phyloP scores from a whole-genome alignment of 768 basidiomycete genomes.

The Leccinum uliginosum region DNA sequence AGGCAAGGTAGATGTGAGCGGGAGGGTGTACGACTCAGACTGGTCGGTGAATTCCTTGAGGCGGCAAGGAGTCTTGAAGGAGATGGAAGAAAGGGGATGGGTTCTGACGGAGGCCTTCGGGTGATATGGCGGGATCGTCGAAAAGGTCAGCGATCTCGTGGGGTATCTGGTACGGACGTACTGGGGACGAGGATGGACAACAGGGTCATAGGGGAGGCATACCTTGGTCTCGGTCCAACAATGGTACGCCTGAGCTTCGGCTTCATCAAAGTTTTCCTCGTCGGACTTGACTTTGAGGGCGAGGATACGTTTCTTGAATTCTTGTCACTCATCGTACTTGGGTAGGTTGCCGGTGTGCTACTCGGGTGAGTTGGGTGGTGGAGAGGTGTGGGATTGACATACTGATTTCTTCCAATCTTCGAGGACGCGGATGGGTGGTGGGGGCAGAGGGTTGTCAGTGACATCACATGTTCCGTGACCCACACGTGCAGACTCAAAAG shows the following conservation, averaged over 20 bases:
- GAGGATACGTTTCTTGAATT: slow-evolving; percentile 68
- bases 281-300: slow-evolving; percentile 69
- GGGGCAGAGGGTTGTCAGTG: too few relatives aligned
- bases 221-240: slow-evolving; percentile 61
- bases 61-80: too few relatives aligned
- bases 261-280: slow-evolving; percentile 98
- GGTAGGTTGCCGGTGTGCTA: slow-evolving; percentile 68
- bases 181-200: not conserved
- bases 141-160: slow-evolving; percentile 64
- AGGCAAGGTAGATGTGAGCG: slow-evolving; percentile 81
- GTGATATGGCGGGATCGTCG: slow-evolving; percentile 48
- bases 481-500: too few relatives aligned
- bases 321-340: slow-evolving; percentile 60
- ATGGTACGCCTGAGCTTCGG: slow-evolving; percentile 81
- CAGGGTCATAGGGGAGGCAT: not conserved
- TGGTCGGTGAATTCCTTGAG: slow-evolving; percentile 60
- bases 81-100: slow-evolving; percentile 77
- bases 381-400: slow-evolving; percentile 22
- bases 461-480: too few relatives aligned
- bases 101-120: slow-evolving; percentile 35
- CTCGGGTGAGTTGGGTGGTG: not conserved
- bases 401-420: slow-evolving; percentile 81
- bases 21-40: slow-evolving; percentile 58
- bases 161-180: slow-evolving; percentile 47
- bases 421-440: slow-evolving; percentile 54